A percentile compares a stretch with the other conserved stretches of the same genome.
Conservation (phyloP, 345 rosid genomes). For the Aquilaria malaccensis region DNA sequence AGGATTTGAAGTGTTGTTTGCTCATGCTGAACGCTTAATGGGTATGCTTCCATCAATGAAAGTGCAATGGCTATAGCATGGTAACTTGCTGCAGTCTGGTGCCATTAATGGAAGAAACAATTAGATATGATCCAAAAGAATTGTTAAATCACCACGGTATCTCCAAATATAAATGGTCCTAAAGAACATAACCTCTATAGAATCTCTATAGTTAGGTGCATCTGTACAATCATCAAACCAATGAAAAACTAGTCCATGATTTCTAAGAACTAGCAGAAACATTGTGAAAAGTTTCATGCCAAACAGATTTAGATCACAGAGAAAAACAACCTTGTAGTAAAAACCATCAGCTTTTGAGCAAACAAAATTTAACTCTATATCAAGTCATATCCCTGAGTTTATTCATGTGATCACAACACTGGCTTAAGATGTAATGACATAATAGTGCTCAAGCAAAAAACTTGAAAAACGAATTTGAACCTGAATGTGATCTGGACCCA, state of each 20-base stretch:
- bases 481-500: slow-evolving; percentile 99
- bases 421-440: not conserved
- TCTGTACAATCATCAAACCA: not conserved
- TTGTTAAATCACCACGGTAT: not conserved
- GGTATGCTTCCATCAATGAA: slow-evolving; percentile 97
- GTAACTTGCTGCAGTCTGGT: slow-evolving; percentile 98
- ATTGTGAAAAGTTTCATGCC: no score
- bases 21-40: slow-evolving; percentile 97
- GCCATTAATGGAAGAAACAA: slow-evolving; percentile 16
- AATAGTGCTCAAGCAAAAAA: not conserved
- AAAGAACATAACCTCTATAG: not conserved
- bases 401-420: not conserved
- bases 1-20: slow-evolving; percentile 95
- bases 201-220: not conserved
- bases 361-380: not conserved
- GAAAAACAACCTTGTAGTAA: not conserved
- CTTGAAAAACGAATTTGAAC: slow-evolving; percentile 31
- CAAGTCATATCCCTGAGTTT: not conserved
- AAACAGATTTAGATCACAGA: not conserved
- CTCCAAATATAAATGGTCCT: not conserved
- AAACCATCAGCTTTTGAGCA: not conserved
- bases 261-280: no score
- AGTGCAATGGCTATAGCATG: slow-evolving; percentile 99
- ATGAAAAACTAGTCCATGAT: not conserved
- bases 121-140: slow-evolving; percentile 3